Evolutionary conservation across 768 basidiomycete species (phyloP).

Genomic region (Leucogyrophana mollusca): DNA sequence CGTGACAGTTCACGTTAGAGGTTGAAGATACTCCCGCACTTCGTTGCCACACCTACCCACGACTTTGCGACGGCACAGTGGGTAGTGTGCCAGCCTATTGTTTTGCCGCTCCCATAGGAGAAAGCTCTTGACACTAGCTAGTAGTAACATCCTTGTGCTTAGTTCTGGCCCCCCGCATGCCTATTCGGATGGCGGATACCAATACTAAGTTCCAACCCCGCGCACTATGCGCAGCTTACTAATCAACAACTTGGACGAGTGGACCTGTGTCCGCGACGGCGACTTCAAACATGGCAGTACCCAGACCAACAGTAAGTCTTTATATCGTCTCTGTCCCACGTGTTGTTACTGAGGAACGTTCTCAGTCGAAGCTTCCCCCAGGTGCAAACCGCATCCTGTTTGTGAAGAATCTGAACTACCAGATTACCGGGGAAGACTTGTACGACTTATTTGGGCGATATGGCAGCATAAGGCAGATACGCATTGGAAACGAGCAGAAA

Average conservation of each 20-base stretch:
- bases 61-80: no score
- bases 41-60: no score
- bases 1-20: no score
- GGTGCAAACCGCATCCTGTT: constrained; percentile 91
- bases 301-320: constrained; percentile 62
- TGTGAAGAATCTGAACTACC: constrained; percentile 91
- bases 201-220: not conserved
- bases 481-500: constrained; percentile 89
- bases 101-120: no score
- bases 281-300: constrained; percentile 51
- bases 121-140: no score
- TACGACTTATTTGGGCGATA: constrained; percentile 98
- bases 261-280: not conserved
- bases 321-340: not conserved
- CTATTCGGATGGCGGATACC: no score
- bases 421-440: constrained; percentile 89
- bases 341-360: constrained; percentile 2
- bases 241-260: not conserved
- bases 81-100: no score
- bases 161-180: no score
- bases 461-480: constrained; percentile 93
- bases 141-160: no score
- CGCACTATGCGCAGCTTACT: not conserved
- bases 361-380: constrained; percentile 82
- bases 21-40: no score